These are phyloP conservation scores for Hydnomerulius pinastri DNA, from an alignment of 768 basidiomycete species.

Conservation along the genomic window DNA sequence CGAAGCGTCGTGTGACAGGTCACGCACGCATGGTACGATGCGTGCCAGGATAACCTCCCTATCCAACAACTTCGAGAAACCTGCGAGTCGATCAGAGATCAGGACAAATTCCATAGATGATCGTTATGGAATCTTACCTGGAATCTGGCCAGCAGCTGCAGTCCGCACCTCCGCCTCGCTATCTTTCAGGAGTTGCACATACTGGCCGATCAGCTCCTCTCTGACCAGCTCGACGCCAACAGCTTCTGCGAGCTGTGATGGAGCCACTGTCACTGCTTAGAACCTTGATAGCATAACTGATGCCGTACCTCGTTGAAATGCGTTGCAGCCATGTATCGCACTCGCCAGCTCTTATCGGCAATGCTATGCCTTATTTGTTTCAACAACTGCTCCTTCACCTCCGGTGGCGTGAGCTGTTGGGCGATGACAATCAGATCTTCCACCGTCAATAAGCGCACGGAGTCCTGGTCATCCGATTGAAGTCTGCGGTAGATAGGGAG, in stretches of 20 bases:
- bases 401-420: constrained; percentile 77
- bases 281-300: background rate
- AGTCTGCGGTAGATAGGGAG: constrained; percentile 92
- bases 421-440: constrained; percentile 95
- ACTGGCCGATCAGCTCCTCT: constrained; percentile 92
- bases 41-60: constrained; percentile 91
- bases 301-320: constrained; percentile 88
- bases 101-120: constrained; percentile 1
- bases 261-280: background rate
- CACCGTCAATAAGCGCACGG: constrained; percentile 92
- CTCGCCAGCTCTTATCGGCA: constrained; percentile 97
- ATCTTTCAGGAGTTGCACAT: constrained; percentile 92
- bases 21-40: constrained; percentile 92
- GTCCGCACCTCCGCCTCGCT: constrained; percentile 99
- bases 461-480: constrained; percentile 96
- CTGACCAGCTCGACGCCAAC: constrained; percentile 88
- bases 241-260: constrained; percentile 77
- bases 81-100: constrained; percentile 42
- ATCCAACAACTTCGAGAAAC: constrained; percentile 92
- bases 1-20: constrained; percentile 89
- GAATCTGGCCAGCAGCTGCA: constrained; percentile 94
- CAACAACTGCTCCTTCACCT: constrained; percentile 87
- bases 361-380: constrained; percentile 88
- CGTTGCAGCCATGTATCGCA: constrained; percentile 97
- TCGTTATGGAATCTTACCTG: constrained; percentile 56